phyloP scores from a whole-genome alignment of 805 yeast genomes.

The Barnettozyma californica region DNA sequence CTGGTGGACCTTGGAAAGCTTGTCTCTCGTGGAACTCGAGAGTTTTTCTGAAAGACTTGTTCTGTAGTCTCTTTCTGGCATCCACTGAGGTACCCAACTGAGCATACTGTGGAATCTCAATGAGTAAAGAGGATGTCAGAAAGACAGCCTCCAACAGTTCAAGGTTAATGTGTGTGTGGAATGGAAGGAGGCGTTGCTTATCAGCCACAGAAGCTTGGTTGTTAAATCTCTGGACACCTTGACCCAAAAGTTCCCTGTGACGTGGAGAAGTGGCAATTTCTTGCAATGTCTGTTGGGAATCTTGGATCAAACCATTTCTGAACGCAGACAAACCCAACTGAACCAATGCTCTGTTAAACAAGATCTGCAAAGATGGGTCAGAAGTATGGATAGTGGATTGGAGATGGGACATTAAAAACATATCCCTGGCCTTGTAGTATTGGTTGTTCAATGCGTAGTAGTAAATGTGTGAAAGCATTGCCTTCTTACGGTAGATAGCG shows the following conservation, averaged over 20 bases:
- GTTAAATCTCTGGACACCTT: constrained; percentile 70
- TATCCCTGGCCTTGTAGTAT: constrained; percentile 79
- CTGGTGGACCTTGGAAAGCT: constrained; percentile 96
- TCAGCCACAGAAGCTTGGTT: constrained; percentile 52
- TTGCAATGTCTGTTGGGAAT: constrained; percentile 78
- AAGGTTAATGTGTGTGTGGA: constrained; percentile 96
- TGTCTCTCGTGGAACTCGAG: constrained; percentile 92
- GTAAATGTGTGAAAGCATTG: constrained; percentile 80
- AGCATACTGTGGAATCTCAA: constrained; percentile 90
- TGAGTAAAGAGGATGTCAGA: constrained; percentile 81
- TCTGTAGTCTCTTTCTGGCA: constrained; percentile 56
- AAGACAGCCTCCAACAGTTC: constrained; percentile 93
- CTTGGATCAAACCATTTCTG: constrained; percentile 80
- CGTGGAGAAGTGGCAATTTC: constrained; percentile 85
- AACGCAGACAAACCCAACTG: constrained; percentile 96
- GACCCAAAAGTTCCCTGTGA: constrained; percentile 90
- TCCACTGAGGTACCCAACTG: constrained; percentile 51
- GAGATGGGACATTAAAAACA: constrained; percentile 80
- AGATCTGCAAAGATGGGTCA: constrained; percentile 81
- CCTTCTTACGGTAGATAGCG: constrained; percentile 69
- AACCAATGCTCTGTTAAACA: constrained; percentile 91
- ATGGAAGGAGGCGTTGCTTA: constrained; percentile 83
- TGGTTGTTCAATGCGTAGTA: constrained; percentile 86
- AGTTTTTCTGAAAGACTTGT: constrained; percentile 85
- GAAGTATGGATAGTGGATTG: constrained; percentile 79